Percentiles rank a stretch among this genome's conserved stretches.
phyloP scores from a whole-genome alignment of 192 early-diverging fungal genomes.

The Bifiguratus adelaidae region DNA sequence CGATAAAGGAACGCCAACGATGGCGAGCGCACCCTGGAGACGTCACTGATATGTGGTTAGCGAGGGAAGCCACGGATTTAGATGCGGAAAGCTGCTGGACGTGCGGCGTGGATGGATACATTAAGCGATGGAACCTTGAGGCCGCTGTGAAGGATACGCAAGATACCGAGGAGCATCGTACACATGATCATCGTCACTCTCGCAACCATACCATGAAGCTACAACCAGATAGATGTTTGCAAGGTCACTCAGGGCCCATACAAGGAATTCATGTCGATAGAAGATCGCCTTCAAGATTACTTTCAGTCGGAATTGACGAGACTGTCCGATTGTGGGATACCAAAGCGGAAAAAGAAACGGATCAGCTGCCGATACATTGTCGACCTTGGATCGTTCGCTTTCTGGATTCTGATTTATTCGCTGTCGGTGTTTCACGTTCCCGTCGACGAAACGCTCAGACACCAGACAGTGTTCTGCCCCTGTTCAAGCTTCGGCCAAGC shows the following conservation, averaged over 20 bases:
- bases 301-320: background rate
- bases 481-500: background rate
- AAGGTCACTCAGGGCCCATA: background rate
- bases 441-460: too few species aligned
- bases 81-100: background rate
- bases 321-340: background rate
- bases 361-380: too few species aligned
- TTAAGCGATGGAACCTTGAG: background rate
- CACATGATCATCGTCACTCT: background rate
- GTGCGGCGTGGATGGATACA: background rate
- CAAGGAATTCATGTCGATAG: background rate
- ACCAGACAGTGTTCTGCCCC: too few species aligned
- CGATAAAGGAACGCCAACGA: too few species aligned
- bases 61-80: background rate
- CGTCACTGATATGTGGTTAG: background rate
- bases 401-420: background rate
- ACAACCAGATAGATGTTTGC: background rate
- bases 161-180: too few species aligned
- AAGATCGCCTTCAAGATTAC: background rate
- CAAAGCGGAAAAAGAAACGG: too few species aligned
- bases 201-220: too few species aligned
- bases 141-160: too few species aligned
- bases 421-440: background rate
- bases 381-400: background rate
- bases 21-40: background rate